These are phyloP conservation scores for Paecilomyces fulvus DNA, from an alignment of 2,329 filamentous ascomycete species.

Conservation along the genomic window DNA sequence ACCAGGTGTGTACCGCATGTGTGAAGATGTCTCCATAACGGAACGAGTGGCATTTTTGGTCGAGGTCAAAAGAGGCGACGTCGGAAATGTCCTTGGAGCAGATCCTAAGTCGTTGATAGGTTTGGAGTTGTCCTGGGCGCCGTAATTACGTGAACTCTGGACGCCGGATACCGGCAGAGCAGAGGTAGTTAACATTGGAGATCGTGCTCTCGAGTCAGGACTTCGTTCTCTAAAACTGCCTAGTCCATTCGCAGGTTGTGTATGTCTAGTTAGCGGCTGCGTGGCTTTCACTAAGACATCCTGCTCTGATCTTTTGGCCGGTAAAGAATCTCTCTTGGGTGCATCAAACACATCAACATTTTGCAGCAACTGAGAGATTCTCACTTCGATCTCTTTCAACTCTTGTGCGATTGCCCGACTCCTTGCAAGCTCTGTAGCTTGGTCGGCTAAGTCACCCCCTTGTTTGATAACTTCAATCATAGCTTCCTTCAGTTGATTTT, in stretches of 20 bases:
- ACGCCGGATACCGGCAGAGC: background rate
- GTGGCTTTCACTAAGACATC: constrained; percentile 10
- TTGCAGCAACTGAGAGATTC: constrained; percentile 25
- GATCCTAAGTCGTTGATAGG: too few species aligned
- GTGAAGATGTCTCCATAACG: background rate
- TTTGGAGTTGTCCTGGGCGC: background rate
- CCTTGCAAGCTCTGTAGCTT: constrained; percentile 25
- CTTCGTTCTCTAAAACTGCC: background rate
- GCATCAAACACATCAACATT: constrained; percentile 20
- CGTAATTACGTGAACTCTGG: background rate
- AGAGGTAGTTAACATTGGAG: background rate
- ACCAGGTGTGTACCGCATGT: background rate
- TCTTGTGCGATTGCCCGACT: constrained; percentile 24
- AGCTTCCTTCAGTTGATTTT: constrained; percentile 25
- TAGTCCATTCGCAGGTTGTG: background rate
- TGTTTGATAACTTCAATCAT: constrained; percentile 28
- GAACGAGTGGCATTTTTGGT: background rate
- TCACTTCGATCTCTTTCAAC: constrained; percentile 24
- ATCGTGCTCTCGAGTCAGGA: background rate
- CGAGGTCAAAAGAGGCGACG: too few species aligned
- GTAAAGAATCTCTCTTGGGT: background rate
- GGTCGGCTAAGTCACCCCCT: constrained; percentile 22
- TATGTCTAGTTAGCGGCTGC: constrained; percentile 3
- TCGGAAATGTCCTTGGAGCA: too few species aligned
- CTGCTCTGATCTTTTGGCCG: constrained; percentile 1